Evolutionary conservation across 495 filamentous ascomycete genomes (phyloP).

Genomic region (Ascobolus immersus): DNA sequence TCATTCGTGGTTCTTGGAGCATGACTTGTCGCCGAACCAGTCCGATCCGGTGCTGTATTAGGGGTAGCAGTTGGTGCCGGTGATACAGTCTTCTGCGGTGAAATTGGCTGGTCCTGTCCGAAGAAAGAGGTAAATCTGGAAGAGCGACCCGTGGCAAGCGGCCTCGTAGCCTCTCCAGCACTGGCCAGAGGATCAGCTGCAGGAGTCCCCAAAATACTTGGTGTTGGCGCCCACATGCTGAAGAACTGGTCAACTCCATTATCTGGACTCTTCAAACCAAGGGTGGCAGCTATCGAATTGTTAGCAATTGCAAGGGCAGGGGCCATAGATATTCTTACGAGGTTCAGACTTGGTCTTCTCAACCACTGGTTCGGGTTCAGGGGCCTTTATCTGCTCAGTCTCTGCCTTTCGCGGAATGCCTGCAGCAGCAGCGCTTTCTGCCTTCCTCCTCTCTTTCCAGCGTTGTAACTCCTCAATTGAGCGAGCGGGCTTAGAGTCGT

Average conservation of each 20-base stretch:
- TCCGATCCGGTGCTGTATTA: not conserved
- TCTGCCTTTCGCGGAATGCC: no score
- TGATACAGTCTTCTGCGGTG: no score
- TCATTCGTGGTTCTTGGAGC: conserved; percentile 23
- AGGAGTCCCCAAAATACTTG: conserved; percentile 16
- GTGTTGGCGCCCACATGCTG: conserved; percentile 31
- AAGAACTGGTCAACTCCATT: conserved; percentile 58
- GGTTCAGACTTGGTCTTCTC: conserved; percentile 24
- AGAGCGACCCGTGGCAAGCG: no score
- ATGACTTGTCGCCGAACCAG: not conserved
- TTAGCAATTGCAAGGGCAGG: no score
- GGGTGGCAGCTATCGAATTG: no score
- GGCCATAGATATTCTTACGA: not conserved
- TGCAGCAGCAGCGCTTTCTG: no score
- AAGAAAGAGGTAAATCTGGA: conserved; percentile 76
- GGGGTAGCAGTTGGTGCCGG: conserved; percentile 6
- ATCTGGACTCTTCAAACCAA: conserved; percentile 28
- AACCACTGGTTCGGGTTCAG: conserved; percentile 16
- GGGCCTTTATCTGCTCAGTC: conserved; percentile 27
- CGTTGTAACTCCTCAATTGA: conserved; percentile 63
- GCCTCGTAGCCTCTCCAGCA: no score
- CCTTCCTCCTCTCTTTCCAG: conserved; percentile 86
- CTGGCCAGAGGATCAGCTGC: not conserved
- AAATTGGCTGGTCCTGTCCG: conserved; percentile 27
- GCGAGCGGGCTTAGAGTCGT: conserved; percentile 35